Evolutionary conservation across 2,329 filamentous ascomycete species (phyloP).

Genomic region (Lithohypha guttulata): DNA sequence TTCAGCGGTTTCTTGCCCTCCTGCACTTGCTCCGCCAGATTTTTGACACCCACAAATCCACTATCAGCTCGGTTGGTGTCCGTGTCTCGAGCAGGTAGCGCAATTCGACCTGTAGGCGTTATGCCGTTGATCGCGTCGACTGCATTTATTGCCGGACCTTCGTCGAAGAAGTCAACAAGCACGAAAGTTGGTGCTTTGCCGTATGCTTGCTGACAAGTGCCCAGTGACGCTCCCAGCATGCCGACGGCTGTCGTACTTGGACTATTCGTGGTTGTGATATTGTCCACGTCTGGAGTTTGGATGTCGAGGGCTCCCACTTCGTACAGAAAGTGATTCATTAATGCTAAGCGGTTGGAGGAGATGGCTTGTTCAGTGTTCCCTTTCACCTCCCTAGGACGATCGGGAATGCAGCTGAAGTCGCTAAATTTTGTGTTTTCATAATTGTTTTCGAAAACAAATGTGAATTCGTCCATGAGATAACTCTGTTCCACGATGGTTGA

Average conservation of each 20-base stretch:
- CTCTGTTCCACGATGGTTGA: slow-evolving; percentile 28
- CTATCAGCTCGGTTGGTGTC: slow-evolving; percentile 22
- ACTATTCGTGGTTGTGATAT: slow-evolving; percentile 56
- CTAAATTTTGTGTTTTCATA: slow-evolving; percentile 52
- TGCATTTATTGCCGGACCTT: slow-evolving; percentile 57
- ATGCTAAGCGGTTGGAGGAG: slow-evolving; percentile 50
- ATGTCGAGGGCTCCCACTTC: slow-evolving; percentile 41
- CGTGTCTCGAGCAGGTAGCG: slow-evolving; percentile 24
- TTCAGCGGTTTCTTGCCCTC: slow-evolving; percentile 29
- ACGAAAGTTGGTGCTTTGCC: slow-evolving; percentile 54
- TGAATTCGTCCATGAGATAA: slow-evolving; percentile 35
- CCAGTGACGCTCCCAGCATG: slow-evolving; percentile 38
- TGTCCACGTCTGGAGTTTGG: slow-evolving; percentile 49
- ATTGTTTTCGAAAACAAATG: slow-evolving; percentile 57
- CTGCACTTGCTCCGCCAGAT: slow-evolving; percentile 29
- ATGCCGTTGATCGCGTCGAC: slow-evolving; percentile 58
- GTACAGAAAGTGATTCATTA: slow-evolving; percentile 70
- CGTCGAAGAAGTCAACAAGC: slow-evolving; percentile 70
- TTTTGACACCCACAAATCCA: slow-evolving; percentile 29
- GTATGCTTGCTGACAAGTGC: slow-evolving; percentile 48
- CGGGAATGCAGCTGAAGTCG: slow-evolving; percentile 62
- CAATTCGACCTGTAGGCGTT: slow-evolving; percentile 29
- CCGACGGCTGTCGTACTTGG: slow-evolving; percentile 43
- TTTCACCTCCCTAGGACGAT: slow-evolving; percentile 49
- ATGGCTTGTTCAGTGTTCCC: slow-evolving; percentile 42